These are phyloP conservation scores for Ustilago shanxiensis DNA, from an alignment of 1,284 basidiomycete genomes.

Conservation along the genomic window DNA sequence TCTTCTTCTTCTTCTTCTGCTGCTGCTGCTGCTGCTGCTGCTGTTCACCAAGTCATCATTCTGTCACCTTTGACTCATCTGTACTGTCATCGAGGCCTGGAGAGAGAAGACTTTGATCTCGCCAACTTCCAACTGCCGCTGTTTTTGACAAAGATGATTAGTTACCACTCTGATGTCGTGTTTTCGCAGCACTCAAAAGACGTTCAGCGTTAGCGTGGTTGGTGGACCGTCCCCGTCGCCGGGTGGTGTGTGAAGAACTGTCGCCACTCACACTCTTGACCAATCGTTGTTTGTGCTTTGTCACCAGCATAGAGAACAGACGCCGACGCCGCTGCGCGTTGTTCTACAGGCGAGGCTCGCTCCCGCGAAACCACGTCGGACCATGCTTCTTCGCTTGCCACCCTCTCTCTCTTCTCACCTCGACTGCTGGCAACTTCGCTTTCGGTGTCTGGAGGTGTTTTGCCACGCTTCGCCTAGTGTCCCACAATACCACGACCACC, in stretches of 20 bases:
- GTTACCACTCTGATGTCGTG: not conserved
- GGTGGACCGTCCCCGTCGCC: too few relatives aligned
- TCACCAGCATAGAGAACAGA: not conserved
- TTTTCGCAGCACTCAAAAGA: not conserved
- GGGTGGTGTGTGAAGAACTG: not conserved
- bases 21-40: too few relatives aligned
- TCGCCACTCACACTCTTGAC: not conserved
- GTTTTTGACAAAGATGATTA: too few relatives aligned
- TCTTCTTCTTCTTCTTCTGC: too few relatives aligned
- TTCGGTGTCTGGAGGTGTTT: not conserved
- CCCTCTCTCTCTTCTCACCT: not conserved
- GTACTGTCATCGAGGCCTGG: not conserved
- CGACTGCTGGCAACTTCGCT: not conserved
- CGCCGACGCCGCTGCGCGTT: not conserved
- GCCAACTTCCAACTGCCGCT: not conserved
- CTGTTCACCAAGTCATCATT: too few relatives aligned
- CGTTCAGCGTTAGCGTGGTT: too few relatives aligned
- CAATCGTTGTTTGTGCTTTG: not conserved
- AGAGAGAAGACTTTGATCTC: not conserved
- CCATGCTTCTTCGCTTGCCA: not conserved
- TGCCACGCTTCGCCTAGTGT: too few relatives aligned
- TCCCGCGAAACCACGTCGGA: not conserved
- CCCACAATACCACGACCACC: not conserved
- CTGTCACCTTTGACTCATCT: too few relatives aligned
- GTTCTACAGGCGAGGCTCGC: not conserved